phyloP scores from a whole-genome alignment of 345 rosid species.

The Corchorus olitorius region DNA sequence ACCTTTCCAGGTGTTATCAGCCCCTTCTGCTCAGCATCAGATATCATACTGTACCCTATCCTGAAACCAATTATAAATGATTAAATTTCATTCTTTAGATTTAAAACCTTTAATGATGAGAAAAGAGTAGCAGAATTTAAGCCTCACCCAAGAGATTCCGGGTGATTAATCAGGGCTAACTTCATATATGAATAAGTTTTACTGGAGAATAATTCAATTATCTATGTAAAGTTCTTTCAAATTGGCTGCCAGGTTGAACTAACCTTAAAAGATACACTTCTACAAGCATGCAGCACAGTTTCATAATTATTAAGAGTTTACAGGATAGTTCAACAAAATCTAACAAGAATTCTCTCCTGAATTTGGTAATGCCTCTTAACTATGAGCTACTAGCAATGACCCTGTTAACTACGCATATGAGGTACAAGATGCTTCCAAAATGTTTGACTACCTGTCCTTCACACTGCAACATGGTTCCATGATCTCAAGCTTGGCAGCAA shows the following conservation, averaged over 20 bases:
- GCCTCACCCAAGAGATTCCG: background rate
- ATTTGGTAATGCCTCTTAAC: background rate
- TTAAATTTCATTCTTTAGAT: background rate
- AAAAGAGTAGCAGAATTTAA: background rate
- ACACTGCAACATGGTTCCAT: conserved; percentile 94
- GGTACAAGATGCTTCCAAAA: conserved; percentile 12
- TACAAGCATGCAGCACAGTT: background rate
- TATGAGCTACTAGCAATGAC: background rate
- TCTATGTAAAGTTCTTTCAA: background rate
- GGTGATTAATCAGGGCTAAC: background rate
- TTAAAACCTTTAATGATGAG: background rate
- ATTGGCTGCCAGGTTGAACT: background rate
- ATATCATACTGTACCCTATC: conserved; percentile 86
- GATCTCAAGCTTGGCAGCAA: conserved; percentile 94
- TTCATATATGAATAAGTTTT: background rate
- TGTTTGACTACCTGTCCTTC: conserved; percentile 65
- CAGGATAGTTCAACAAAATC: background rate
- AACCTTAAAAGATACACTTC: background rate
- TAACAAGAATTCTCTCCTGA: background rate
- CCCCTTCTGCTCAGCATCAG: conserved; percentile 87
- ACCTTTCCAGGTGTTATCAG: conserved; percentile 87
- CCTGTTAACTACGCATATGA: conserved; percentile 5
- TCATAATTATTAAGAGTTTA: background rate
- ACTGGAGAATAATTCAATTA: background rate
- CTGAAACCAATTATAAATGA: conserved; percentile 40